Percentiles rank a stretch among this genome's conserved stretches.
phyloP scores from a whole-genome alignment of 2,329 filamentous ascomycete genomes.

The Hypoxylon sp. region DNA sequence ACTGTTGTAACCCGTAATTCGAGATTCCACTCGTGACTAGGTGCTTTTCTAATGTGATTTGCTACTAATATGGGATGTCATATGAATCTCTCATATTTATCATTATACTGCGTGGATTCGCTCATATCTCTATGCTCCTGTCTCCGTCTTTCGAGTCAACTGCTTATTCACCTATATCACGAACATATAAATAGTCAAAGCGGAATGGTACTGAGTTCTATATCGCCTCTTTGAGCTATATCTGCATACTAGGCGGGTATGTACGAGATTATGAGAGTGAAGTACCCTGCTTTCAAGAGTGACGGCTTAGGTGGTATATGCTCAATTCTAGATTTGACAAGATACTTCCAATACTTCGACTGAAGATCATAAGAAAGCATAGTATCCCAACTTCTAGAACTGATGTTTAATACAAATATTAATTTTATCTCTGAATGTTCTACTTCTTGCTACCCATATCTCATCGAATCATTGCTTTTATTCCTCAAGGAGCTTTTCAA shows the following conservation, averaged over 20 bases:
- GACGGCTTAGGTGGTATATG: background rate
- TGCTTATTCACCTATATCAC: background rate
- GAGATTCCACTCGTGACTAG: background rate
- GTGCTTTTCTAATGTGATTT: background rate
- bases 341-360: no score
- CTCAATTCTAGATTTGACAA: no score
- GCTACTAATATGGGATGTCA: background rate
- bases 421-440: background rate
- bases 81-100: background rate
- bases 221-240: no score
- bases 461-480: background rate
- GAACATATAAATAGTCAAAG: background rate
- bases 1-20: constrained; percentile 29
- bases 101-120: background rate
- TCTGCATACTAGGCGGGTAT: no score
- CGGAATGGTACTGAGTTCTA: no score
- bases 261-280: no score
- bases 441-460: background rate
- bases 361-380: no score
- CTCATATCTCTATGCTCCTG: no score
- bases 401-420: background rate
- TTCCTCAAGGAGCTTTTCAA: background rate
- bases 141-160: no score
- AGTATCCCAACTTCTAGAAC: no score
- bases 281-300: background rate